Percentiles rank a stretch among this genome's conserved stretches.
Conservation (phyloP, 2,329 filamentous ascomycete species). For the Talaromyces sp. region DNA sequence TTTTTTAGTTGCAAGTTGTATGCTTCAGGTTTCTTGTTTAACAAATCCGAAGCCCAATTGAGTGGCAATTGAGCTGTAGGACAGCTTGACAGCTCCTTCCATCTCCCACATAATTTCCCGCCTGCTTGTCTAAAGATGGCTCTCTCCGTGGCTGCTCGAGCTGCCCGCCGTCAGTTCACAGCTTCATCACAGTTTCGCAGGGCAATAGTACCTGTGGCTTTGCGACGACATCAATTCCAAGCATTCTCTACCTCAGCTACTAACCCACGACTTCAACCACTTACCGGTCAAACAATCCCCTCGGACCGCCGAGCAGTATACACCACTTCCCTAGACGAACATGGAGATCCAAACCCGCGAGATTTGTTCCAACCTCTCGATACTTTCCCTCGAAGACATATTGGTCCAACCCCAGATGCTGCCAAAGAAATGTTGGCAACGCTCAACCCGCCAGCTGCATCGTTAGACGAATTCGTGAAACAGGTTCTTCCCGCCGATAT, state of each 20-base stretch:
- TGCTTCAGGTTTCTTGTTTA: background rate
- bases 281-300: constrained; percentile 21
- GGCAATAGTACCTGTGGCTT: constrained; percentile 2
- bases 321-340: constrained; percentile 85
- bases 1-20: background rate
- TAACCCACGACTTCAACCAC: constrained; percentile 23
- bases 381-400: constrained; percentile 75
- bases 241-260: constrained; percentile 22
- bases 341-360: constrained; percentile 49
- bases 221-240: constrained; percentile 15
- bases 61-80: constrained; percentile 7
- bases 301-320: constrained; percentile 55
- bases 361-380: constrained; percentile 46
- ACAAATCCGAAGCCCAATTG: constrained; percentile 1
- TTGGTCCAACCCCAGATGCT: constrained; percentile 69
- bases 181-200: background rate
- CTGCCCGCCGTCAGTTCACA: constrained; percentile 9
- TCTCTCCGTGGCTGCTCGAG: constrained; percentile 12
- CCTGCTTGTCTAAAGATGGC: constrained; percentile 8
- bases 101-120: background rate
- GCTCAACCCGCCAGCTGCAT: constrained; percentile 67
- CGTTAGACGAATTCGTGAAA: constrained; percentile 74
- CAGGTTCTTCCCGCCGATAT: constrained; percentile 80
- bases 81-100: constrained; percentile 5
- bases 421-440: constrained; percentile 72